Conservation (phyloP, 2,329 filamentous ascomycete species). For the Plenodomus lindquistii region DNA sequence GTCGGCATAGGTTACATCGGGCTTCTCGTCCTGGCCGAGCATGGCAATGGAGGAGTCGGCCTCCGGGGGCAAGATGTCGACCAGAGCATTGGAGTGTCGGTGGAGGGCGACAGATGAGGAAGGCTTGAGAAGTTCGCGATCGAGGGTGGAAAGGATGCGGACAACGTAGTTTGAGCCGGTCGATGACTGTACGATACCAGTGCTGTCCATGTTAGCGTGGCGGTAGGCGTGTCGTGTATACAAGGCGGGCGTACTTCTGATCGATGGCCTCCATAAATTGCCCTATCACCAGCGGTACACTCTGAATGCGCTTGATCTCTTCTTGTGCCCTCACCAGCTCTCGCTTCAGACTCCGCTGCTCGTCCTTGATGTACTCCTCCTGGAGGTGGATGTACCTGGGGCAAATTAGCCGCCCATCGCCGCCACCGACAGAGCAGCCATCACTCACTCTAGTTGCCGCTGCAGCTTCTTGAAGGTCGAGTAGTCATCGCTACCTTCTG, state of each 20-base stretch:
- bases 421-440: not conserved
- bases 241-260: slow-evolving; percentile 73
- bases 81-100: slow-evolving; percentile 96
- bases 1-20: slow-evolving; percentile 96
- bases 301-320: slow-evolving; percentile 99
- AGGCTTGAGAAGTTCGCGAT: slow-evolving; percentile 96
- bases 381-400: slow-evolving; percentile 89
- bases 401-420: slow-evolving; percentile 30
- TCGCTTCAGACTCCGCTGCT: slow-evolving; percentile 95
- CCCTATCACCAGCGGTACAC: slow-evolving; percentile 94
- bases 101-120: slow-evolving; percentile 97
- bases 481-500: slow-evolving; percentile 89
- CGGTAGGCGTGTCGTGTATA: slow-evolving; percentile 1
- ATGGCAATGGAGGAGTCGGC: slow-evolving; percentile 98
- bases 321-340: slow-evolving; percentile 97
- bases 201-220: slow-evolving; percentile 59
- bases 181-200: slow-evolving; percentile 96
- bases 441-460: slow-evolving; percentile 83
- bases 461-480: slow-evolving; percentile 95
- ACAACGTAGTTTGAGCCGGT: slow-evolving; percentile 99
- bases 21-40: slow-evolving; percentile 95
- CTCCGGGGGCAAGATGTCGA: slow-evolving; percentile 98
- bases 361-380: slow-evolving; percentile 99
- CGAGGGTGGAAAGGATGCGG: slow-evolving; percentile 94
- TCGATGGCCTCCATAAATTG: slow-evolving; percentile 99